These are phyloP conservation scores for Leucocoprinus sp. DNA, from an alignment of 768 basidiomycete genomes.

Conservation along the genomic window DNA sequence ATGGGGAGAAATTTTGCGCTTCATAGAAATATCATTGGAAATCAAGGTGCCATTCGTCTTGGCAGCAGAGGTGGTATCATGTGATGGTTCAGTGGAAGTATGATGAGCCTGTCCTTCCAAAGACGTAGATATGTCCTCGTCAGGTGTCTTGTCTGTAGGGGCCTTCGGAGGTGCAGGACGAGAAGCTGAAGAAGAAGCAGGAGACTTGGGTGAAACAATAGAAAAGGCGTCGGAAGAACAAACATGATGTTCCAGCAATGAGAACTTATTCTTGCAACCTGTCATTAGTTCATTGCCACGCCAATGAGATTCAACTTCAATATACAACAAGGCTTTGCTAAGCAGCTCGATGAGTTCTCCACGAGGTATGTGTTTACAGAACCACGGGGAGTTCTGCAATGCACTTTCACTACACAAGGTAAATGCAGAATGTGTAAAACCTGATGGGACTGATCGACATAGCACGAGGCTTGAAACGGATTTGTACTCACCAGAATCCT, in stretches of 20 bases:
- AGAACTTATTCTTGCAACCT: conserved; percentile 65
- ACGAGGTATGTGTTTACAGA: conserved; percentile 67
- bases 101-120: not conserved
- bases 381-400: conserved; percentile 60
- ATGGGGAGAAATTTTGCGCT: conserved; percentile 48
- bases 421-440: conserved; percentile 78
- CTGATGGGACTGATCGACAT: conserved; percentile 27
- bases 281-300: conserved; percentile 49
- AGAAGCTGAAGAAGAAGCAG: conserved; percentile 9
- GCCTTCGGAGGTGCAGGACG: conserved; percentile 1
- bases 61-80: conserved; percentile 3
- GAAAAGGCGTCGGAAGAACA: conserved; percentile 48
- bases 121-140: conserved; percentile 1
- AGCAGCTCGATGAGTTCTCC: conserved; percentile 79
- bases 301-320: conserved; percentile 82
- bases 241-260: conserved; percentile 65
- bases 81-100: conserved; percentile 10
- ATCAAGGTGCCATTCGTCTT: conserved; percentile 11
- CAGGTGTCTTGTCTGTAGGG: not conserved
- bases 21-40: conserved; percentile 20
- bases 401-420: conserved; percentile 68
- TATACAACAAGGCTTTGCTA: conserved; percentile 70
- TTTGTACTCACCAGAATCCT: conserved; percentile 58
- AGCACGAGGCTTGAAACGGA: not conserved
- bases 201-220: conserved; percentile 14